Evolutionary conservation across 768 basidiomycete genomes (phyloP).

Genomic region (Tylopilus balloui): DNA sequence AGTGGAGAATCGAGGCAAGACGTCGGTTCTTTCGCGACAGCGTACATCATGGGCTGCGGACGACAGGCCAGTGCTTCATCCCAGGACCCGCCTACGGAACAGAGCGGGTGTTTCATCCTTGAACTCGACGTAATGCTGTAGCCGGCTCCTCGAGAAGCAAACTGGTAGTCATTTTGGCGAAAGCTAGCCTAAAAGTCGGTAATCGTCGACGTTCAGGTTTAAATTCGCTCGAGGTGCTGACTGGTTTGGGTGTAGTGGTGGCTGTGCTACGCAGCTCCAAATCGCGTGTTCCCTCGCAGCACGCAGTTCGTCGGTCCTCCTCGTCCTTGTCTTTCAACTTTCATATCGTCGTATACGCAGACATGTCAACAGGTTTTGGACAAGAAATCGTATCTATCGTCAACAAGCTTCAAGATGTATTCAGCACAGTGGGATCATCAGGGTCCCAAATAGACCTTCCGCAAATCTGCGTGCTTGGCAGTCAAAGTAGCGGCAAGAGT

Average conservation of each 20-base stretch:
- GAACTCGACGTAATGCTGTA: not conserved
- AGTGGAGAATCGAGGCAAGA: not conserved
- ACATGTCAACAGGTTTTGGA: constrained; percentile 61
- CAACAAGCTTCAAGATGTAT: constrained; percentile 91
- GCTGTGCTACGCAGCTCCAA: not conserved
- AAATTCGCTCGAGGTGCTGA: not conserved
- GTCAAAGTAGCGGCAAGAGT: constrained; percentile 92
- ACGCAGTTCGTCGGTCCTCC: constrained; percentile 10
- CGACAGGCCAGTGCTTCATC: not conserved
- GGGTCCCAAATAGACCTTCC: constrained; percentile 82
- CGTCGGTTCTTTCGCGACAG: not conserved
- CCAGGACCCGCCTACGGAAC: not conserved
- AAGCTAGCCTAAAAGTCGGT: not conserved
- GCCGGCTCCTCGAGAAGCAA: not conserved
- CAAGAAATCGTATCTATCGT: constrained; percentile 75
- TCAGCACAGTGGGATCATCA: constrained; percentile 75
- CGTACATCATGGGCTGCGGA: constrained; percentile 8
- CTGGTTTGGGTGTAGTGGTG: not conserved
- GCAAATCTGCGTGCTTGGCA: constrained; percentile 87
- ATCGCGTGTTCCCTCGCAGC: not conserved
- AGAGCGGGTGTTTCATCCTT: not conserved
- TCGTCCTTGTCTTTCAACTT: constrained; percentile 16
- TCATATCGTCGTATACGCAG: constrained; percentile 13
- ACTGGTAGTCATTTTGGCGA: too few species aligned
- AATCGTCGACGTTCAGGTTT: not conserved